These are phyloP conservation scores for Dactylonectria macrodidyma DNA, from an alignment of 2,329 filamentous ascomycete species.

Conservation along the genomic window DNA sequence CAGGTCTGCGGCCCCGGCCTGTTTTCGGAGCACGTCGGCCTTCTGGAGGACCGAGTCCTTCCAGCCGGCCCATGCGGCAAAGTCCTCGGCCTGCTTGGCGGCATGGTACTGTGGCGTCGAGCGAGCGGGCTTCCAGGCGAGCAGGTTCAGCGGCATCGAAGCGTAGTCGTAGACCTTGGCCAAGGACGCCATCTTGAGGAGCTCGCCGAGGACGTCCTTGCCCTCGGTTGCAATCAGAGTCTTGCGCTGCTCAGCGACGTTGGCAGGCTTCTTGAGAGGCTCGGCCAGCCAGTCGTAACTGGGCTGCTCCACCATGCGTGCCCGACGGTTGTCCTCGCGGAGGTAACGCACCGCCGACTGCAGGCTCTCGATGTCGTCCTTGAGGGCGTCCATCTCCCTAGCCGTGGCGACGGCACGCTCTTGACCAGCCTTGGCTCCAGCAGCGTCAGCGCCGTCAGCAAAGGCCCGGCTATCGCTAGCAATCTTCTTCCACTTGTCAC, in stretches of 20 bases:
- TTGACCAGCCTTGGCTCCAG: constrained; percentile 70
- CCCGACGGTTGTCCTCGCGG: constrained; percentile 76
- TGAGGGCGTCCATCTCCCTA: constrained; percentile 80
- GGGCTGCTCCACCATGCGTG: constrained; percentile 70
- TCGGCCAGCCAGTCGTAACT: constrained; percentile 73
- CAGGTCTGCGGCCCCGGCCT: constrained; percentile 40
- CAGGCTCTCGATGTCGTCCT: constrained; percentile 76
- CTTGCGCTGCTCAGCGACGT: constrained; percentile 63
- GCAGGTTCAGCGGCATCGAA: constrained; percentile 69
- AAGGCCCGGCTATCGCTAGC: constrained; percentile 73
- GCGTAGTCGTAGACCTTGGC: constrained; percentile 74
- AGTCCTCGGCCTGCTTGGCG: constrained; percentile 76
- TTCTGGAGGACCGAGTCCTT: constrained; percentile 69
- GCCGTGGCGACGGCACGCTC: constrained; percentile 79
- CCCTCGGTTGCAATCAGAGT: constrained; percentile 72
- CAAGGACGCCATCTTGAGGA: constrained; percentile 72
- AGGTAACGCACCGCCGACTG: constrained; percentile 78
- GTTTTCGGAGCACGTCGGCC: constrained; percentile 57
- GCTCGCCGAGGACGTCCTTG: constrained; percentile 74
- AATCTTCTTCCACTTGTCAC: constrained; percentile 80
- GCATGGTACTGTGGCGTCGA: constrained; percentile 77
- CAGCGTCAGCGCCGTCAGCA: constrained; percentile 66
- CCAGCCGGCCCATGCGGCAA: constrained; percentile 74
- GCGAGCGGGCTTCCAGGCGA: constrained; percentile 77
- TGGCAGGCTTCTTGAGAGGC: constrained; percentile 67